Evolutionary conservation across 345 rosid genomes (phyloP), one percentile per base, ranked within the genome.

Genomic region (Acer saccharum): DNA sequence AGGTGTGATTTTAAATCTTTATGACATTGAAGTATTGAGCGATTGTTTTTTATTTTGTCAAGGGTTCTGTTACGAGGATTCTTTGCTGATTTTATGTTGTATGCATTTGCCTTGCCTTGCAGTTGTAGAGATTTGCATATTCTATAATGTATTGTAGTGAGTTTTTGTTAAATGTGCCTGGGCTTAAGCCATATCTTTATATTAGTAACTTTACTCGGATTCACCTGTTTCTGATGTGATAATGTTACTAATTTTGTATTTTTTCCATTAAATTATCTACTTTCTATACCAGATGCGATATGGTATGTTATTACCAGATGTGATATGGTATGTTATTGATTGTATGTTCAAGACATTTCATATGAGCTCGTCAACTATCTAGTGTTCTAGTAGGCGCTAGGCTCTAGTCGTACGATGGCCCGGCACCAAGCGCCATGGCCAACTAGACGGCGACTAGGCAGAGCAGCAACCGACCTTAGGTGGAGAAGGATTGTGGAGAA

Each of bases 1-100:
- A 94, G 94, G 99, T 97, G 90, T 88, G 86, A 57, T 65, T 79
- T 70, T 1, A 1, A 55, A 14, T 72, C 2, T 23, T 54, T 58
- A 18, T 54, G 46, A 17, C 43, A 6, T 72, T 61, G 17, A 21
- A 69, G 1, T 68, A 16, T 60, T 20, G 14, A 35, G 65, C 3
- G 64, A 17, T 60, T 41, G 0, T 17, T 4, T 61, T 16, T 43
- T 23, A 23, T 35, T 67, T 58, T 67, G 7, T 52, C 14, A n/a
- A 10, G 64, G 14, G 23, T 10, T 9, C 25, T 18, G 4, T 50
- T 54, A 54, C 3, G 58, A 54, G 58, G 58, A 16, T 54, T 14
- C 7, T 16, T 54, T 54, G 8, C n/a, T 54, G 58, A 54, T 6
- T 54, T 4, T 54, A 54, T 54, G 58, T 54, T 16, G n/a, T 54